Evolutionary conservation across 306 rosid species (phyloP).

Genomic region (Quercus gilva): DNA sequence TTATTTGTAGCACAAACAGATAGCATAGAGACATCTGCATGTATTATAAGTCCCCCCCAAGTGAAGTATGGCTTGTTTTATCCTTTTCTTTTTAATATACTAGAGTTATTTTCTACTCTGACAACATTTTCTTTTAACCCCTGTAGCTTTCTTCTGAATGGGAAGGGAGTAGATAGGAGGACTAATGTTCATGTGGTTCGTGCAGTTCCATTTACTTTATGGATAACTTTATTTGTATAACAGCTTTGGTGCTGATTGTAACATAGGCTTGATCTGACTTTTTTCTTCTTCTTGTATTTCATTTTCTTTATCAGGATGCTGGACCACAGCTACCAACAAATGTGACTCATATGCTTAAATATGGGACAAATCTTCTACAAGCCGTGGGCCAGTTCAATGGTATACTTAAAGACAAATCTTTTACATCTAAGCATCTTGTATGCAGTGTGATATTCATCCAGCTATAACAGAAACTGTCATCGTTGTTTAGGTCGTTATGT

Average conservation of each 20-base stretch:
- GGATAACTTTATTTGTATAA: neutral
- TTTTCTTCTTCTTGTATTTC: constrained; percentile 6
- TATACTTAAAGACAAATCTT: constrained; percentile 33
- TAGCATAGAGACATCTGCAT: constrained; percentile 71
- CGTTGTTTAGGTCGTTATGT: constrained; percentile 65
- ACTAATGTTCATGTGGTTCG: constrained; percentile 59
- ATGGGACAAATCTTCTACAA: constrained; percentile 90
- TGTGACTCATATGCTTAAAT: constrained; percentile 63
- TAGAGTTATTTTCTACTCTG: constrained; percentile 25
- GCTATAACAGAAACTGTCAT: constrained; percentile 27
- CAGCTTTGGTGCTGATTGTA: constrained; percentile 18
- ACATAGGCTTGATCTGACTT: constrained; percentile 19
- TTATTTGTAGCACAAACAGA: constrained; percentile 79
- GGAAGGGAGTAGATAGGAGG: constrained; percentile 67
- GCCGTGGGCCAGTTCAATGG: constrained; percentile 87
- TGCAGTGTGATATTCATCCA: constrained; percentile 15
- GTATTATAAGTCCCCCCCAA: constrained; percentile 83
- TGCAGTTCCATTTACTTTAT: constrained; percentile 15
- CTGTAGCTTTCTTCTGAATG: constrained; percentile 86
- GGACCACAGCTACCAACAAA: constrained; percentile 89
- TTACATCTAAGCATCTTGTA: constrained; percentile 21
- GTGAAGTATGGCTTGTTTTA: constrained; percentile 60
- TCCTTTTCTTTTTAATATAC: constrained; percentile 4
- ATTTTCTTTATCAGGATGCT: constrained; percentile 56
- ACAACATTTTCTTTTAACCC: constrained; percentile 20